Evolutionary conservation across 1,139 yeast species (phyloP), one percentile per base, ranked within the genome.

Genomic region (Debaryomyces udenii): DNA sequence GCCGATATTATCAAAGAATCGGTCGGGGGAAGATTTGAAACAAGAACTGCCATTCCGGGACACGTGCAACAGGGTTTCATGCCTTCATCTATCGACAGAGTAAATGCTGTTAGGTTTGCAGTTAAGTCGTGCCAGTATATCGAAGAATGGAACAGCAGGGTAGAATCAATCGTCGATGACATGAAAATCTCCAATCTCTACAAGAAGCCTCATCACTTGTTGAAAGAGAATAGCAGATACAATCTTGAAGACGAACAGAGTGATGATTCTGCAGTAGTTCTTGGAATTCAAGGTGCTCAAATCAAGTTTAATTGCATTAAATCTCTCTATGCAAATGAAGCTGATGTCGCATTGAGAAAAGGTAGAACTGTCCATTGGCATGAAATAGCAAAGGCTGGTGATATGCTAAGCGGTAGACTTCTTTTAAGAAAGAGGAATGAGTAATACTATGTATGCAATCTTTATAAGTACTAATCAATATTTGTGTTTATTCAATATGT

Each of bases 21-120:
- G 52, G 82, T 86, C 6, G 66, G 74, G 11, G 86, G 86, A 20
- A 73, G 80, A 56, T 86, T 81, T 53, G 93, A 85, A 55, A 81
- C 88, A 27, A 78, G 85, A 57, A 80, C 90, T 5, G 93, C 93
- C 3, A 72, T 83, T 45, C 93, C 93, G 31, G 93, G 94, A 22
- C 93, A 86, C 57, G 90, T 86, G 34, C 93, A 86, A 66, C 93
- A 86, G 61, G 94, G 94, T 54, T 82, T 79, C 42, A 70, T 81
- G n/a, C 93, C 94, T 43, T 78, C 88, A 3, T 81, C 90, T 38
- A 82, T 83, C 70, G 94, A 86, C 57, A 73, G 94, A 63, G 81
- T 86, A 7, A 71, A 75, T 55, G 90, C 90, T 3, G 78, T 82
- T 2, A 78, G 86, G 59, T 79, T 83, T 48, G 84, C 90, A 0